Conservation (phyloP, 306 rosid genomes). For the Inga laurina region DNA sequence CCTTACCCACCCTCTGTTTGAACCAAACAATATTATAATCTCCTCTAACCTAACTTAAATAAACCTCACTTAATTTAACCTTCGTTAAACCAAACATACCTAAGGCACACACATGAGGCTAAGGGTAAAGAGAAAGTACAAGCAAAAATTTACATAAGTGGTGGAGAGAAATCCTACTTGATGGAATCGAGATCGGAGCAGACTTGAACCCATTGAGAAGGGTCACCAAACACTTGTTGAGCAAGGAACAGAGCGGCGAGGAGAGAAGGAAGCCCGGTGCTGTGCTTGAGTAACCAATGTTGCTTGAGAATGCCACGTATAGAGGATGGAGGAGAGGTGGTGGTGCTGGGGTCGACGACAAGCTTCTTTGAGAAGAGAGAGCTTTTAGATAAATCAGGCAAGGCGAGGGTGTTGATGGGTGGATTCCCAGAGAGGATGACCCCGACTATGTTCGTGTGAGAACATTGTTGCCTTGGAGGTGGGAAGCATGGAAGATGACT, state of each 20-base stretch:
- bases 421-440: constrained; percentile 62
- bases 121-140: not conserved
- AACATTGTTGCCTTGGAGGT: too few relatives aligned
- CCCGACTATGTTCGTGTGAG: too few relatives aligned
- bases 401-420: constrained; percentile 90
- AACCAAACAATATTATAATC: too few relatives aligned
- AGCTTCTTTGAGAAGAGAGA: constrained; percentile 39
- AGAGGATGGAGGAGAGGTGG: constrained; percentile 17
- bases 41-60: too few relatives aligned
- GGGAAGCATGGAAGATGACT: too few relatives aligned
- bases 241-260: constrained; percentile 65
- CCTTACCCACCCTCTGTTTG: too few relatives aligned
- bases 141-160: not conserved
- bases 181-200: constrained; percentile 88
- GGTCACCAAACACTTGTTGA: constrained; percentile 70
- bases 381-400: constrained; percentile 75
- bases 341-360: constrained; percentile 21
- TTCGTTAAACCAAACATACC: too few relatives aligned
- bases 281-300: constrained; percentile 89
- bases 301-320: constrained; percentile 58
- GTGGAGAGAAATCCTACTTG: constrained; percentile 43
- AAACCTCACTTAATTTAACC: too few relatives aligned
- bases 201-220: constrained; percentile 83
- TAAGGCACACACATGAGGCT: too few relatives aligned
- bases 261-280: constrained; percentile 76